Base-by-base conservation (phyloP, 257 asterid species). In the Hygrophila difformis region DNA sequence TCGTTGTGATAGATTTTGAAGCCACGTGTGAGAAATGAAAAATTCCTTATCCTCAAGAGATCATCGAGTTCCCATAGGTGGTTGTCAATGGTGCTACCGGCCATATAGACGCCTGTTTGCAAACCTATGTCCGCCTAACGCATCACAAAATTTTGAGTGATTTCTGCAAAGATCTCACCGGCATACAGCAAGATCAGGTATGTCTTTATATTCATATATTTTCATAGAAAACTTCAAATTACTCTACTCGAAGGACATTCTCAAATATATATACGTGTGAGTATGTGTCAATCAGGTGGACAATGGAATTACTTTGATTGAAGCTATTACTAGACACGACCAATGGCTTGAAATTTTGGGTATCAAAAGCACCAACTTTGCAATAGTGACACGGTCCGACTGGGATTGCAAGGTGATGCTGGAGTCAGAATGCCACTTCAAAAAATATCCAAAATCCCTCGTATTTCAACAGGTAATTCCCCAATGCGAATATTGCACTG, bases 321-420 rank as follows among this genome's bases (percentile, higher is more conserved):
- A 80, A 72, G 97, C 97, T 39, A 81, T 87, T 54, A 75, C 76
- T 55, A 74, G 72, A 29, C 95, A 83, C 36, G 97, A 87, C 74
- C 67, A 76, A 61, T 87, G 97, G 97, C 86, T 87, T 56, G 88
- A 84, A 74, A 62, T 61, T 28, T 78, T 57, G 42, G 95, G 95
- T 42, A 78, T 87, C 49, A 87, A 87, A 52, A 66, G 72, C 57
- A 49, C 84, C 58, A 80, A 84, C 61, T 84, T 87, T 66, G 92
- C 82, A 51, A 83, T 87, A 28, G 97, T 87, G 33, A 87, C 97
- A 16, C 84, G 97, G 97, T 78, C 92, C 43, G 60, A 79, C 70
- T 84, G 97, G 97, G 97, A 87, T 63, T 87, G 97, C 68, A 77
- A 66, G 56, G 95, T 81, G 71, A 84, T 87, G 93, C 69, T 87